phyloP scores from a whole-genome alignment of 768 basidiomycete species.

The Tulasnella sp. region DNA sequence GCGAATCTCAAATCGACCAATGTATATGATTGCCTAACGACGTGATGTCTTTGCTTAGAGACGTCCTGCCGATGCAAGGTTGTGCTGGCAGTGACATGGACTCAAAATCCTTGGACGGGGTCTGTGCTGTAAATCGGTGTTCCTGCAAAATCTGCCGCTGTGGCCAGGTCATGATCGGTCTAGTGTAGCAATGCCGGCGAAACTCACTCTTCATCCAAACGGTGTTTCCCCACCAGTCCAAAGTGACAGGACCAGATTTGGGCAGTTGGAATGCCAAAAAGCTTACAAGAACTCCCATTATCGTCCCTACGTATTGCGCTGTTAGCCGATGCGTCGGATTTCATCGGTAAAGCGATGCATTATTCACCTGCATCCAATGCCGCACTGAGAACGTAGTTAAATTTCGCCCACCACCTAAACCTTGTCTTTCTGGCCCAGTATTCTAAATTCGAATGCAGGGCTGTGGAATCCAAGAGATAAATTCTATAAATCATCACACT shows the following conservation, averaged over 20 bases:
- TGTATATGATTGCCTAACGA: background rate
- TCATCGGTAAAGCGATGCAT: background rate
- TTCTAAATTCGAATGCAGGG: constrained; percentile 40
- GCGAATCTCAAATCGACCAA: background rate
- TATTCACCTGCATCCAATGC: constrained; percentile 45
- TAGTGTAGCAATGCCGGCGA: background rate
- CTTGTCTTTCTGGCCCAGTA: constrained; percentile 47
- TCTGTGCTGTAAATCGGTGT: constrained; percentile 2
- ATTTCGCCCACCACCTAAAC: constrained; percentile 57
- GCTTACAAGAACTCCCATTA: constrained; percentile 48
- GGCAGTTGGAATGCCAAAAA: constrained; percentile 51
- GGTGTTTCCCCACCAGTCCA: constrained; percentile 50
- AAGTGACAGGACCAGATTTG: constrained; percentile 40
- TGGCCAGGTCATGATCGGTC: background rate
- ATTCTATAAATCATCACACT: constrained; percentile 33
- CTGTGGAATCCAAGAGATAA: background rate
- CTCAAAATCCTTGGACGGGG: background rate
- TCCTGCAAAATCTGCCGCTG: constrained; percentile 30
- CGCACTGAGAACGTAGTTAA: constrained; percentile 53
- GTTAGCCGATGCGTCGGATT: background rate
- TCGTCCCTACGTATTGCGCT: constrained; percentile 40
- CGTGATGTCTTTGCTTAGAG: too few species aligned
- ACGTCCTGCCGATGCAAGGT: too few species aligned
- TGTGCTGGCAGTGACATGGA: too few species aligned
- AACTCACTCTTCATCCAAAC: constrained; percentile 36